Percentiles rank a stretch among this genome's conserved stretches.
Evolutionary conservation across 768 basidiomycete species (phyloP).

Genomic region (Suillus spraguei): DNA sequence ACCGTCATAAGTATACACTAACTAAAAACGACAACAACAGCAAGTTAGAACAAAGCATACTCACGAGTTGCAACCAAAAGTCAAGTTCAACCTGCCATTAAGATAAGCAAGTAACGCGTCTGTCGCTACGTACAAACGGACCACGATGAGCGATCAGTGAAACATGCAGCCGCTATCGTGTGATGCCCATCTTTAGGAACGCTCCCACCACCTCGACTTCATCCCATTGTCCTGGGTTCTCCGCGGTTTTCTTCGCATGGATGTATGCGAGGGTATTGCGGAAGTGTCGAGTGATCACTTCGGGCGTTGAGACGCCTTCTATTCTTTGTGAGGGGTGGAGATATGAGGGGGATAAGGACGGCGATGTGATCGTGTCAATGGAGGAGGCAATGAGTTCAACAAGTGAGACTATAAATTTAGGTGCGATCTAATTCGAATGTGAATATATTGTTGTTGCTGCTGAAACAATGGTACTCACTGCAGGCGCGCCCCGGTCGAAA

Average conservation of each 20-base stretch:
- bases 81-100: constrained; percentile 2
- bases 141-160: background rate
- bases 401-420: constrained; percentile 95
- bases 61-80: background rate
- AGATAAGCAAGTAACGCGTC: background rate
- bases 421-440: constrained; percentile 64
- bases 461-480: constrained; percentile 53
- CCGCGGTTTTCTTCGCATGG: constrained; percentile 63
- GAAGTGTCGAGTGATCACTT: constrained; percentile 95
- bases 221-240: constrained; percentile 59
- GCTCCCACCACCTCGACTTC: constrained; percentile 91
- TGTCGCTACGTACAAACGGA: constrained; percentile 7
- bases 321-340: constrained; percentile 88
- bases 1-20: constrained; percentile 5
- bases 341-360: constrained; percentile 47
- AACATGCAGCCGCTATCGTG: constrained; percentile 40
- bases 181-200: constrained; percentile 85
- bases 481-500: constrained; percentile 90
- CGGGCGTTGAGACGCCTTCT: constrained; percentile 90
- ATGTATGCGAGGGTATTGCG: constrained; percentile 87
- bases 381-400: constrained; percentile 94
- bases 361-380: constrained; percentile 88
- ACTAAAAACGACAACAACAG: constrained; percentile 9
- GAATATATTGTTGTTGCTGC: background rate
- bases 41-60: constrained; percentile 7